Evolutionary conservation across 202 grass and related monocot genomes (phyloP).

Genomic region (Thinopyrum obtusiflorum): DNA sequence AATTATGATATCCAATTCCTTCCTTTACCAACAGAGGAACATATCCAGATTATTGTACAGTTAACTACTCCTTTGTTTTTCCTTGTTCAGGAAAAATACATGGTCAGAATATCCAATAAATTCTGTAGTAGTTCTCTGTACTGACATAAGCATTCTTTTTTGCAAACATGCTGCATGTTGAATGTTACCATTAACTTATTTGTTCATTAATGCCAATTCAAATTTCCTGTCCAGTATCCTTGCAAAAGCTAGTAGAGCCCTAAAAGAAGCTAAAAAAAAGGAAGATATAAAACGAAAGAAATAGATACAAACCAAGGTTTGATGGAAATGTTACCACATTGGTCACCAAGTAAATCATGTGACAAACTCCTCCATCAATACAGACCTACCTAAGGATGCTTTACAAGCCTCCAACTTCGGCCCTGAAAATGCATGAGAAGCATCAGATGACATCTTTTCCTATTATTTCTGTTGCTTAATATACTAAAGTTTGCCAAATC

Average conservation of each 20-base stretch:
- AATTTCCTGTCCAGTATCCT: constrained; percentile 6
- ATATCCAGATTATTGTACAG: not conserved
- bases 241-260: constrained; percentile 13
- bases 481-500: no score
- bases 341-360: constrained; percentile 61
- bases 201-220: not conserved
- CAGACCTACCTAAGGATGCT: constrained; percentile 69
- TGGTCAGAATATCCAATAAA: not conserved
- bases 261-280: constrained; percentile 12
- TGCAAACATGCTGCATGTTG: constrained; percentile 10
- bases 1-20: constrained; percentile 1
- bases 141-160: not conserved
- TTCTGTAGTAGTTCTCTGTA: not conserved
- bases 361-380: constrained; percentile 68
- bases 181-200: constrained; percentile 1
- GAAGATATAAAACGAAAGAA: not conserved
- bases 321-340: constrained; percentile 69
- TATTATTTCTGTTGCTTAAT: not conserved
- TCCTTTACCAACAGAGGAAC: not conserved
- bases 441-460: constrained; percentile 43
- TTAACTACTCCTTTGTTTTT: not conserved
- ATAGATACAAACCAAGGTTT: constrained; percentile 27
- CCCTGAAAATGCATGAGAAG: constrained; percentile 79
- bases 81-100: not conserved
- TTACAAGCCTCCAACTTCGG: constrained; percentile 72